Evolutionary conservation across 345 rosid genomes (phyloP).

Genomic region (Syzygium grande): DNA sequence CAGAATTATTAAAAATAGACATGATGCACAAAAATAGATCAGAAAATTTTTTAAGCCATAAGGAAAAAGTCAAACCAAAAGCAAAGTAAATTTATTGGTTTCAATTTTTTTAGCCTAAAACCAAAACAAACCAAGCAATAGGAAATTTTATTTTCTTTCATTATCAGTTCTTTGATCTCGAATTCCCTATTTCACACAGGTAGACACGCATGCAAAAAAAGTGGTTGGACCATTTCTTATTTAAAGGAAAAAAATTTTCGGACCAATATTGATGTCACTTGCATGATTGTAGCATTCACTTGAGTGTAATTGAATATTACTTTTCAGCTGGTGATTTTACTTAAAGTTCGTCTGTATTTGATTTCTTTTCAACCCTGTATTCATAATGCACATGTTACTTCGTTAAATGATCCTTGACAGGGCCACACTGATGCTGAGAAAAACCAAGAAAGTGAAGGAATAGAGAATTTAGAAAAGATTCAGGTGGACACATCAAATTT

Average conservation of each 20-base stretch:
- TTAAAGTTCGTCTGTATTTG: neutral
- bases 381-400: neutral
- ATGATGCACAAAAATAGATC: neutral
- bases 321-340: neutral
- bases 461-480: slow-evolving; percentile 40
- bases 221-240: neutral
- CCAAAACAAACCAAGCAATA: neutral
- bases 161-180: neutral
- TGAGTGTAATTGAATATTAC: neutral
- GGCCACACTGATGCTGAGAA: slow-evolving; percentile 21
- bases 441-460: slow-evolving; percentile 22
- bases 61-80: neutral
- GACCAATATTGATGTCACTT: neutral
- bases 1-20: neutral
- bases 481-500: slow-evolving; percentile 60
- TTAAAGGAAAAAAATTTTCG: neutral
- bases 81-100: neutral
- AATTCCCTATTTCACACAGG: neutral
- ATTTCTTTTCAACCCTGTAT: neutral
- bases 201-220: neutral
- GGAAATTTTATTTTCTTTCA: neutral
- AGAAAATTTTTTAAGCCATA: neutral
- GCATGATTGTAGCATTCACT: neutral
- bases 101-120: neutral
- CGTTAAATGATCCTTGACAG: slow-evolving; percentile 18